phyloP scores from a whole-genome alignment of 257 asterid genomes.

The Euphrasia confusa region DNA sequence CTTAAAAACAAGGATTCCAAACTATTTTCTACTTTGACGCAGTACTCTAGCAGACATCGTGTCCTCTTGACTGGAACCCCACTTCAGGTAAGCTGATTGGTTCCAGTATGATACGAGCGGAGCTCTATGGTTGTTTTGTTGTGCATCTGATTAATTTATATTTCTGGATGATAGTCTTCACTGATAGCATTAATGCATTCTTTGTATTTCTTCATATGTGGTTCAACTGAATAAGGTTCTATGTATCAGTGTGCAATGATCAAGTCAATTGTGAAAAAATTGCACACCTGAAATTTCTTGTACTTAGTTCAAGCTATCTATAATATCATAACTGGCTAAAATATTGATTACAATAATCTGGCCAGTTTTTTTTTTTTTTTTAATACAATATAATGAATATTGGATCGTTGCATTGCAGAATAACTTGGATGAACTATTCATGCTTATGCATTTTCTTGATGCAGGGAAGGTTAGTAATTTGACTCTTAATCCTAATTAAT shows the following conservation, averaged over 20 bases:
- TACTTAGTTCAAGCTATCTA: background rate
- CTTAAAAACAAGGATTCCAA: constrained; percentile 97
- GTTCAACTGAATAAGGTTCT: background rate
- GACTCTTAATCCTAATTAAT: constrained; percentile 21
- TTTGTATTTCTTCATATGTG: constrained; percentile 6
- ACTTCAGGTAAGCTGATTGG: constrained; percentile 64
- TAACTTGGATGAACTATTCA: constrained; percentile 94
- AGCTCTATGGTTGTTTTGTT: constrained; percentile 16
- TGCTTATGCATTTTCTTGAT: constrained; percentile 99
- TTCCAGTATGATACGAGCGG: constrained; percentile 17
- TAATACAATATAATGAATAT: constrained; percentile 24
- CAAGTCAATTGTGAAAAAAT: constrained; percentile 7
- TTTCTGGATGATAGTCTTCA: constrained; percentile 10
- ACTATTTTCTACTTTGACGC: constrained; percentile 72
- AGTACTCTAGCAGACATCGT: constrained; percentile 80
- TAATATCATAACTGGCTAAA: background rate
- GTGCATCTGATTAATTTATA: constrained; percentile 4
- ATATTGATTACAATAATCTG: background rate
- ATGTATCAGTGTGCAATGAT: constrained; percentile 7
- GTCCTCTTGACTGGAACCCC: constrained; percentile 97
- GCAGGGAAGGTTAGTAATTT: constrained; percentile 83
- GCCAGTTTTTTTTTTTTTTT: constrained; percentile 1
- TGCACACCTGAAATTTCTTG: constrained; percentile 12
- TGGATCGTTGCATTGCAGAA: constrained; percentile 61
- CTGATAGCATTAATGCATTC: background rate